Conservation (phyloP, 2,329 filamentous ascomycete genomes). For the Colletotrichum theobromicola region DNA sequence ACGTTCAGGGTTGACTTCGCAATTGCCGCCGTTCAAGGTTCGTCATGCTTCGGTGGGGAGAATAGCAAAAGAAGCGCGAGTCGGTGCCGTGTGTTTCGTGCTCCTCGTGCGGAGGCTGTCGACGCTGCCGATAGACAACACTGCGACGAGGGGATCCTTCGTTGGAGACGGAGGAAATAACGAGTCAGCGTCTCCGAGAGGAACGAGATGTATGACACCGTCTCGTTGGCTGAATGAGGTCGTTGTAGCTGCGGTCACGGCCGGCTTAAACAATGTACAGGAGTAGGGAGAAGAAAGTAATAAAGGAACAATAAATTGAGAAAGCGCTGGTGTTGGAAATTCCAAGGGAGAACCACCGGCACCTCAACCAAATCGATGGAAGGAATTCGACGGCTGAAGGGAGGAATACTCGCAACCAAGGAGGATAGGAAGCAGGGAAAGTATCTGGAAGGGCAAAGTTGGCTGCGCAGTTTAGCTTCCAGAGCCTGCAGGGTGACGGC, state of each 20-base stretch:
- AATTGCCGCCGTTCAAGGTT: not conserved
- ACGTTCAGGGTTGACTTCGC: not conserved
- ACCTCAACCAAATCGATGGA: not conserved
- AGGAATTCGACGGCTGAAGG: not conserved
- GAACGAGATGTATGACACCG: not conserved
- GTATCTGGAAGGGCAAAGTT: not conserved
- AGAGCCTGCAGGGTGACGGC: not conserved
- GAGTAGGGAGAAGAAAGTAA: not conserved
- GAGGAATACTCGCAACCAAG: not conserved
- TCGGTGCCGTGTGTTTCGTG: not conserved
- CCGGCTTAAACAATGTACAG: not conserved
- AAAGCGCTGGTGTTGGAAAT: not conserved
- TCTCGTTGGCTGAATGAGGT: not conserved
- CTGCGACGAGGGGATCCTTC: not conserved
- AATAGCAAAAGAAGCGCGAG: not conserved
- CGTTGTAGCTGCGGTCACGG: not conserved
- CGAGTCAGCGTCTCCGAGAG: not conserved
- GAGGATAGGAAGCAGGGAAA: not conserved
- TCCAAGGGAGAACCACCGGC: not conserved
- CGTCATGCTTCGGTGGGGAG: not conserved
- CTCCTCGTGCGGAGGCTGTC: not conserved
- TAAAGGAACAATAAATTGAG: not conserved
- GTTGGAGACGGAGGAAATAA: not conserved
- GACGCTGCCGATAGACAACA: not conserved
- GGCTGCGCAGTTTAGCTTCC: not conserved